Evolutionary conservation across 2,329 filamentous ascomycete species (phyloP).

Genomic region (Didymella pinodella): DNA sequence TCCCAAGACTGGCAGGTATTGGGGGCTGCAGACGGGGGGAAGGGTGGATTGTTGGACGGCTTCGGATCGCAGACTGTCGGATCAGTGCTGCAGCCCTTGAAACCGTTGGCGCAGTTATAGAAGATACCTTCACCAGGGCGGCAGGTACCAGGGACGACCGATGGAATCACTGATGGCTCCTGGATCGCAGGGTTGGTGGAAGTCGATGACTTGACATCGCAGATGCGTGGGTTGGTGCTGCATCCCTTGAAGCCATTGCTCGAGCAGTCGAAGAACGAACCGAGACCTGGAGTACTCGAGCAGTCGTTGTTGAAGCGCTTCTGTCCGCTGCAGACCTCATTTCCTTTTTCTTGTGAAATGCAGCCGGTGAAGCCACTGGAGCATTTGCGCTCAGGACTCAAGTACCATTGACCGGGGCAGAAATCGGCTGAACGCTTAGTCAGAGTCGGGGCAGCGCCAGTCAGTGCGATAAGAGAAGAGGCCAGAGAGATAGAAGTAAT

Average conservation of each 20-base stretch:
- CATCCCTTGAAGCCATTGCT: neutral
- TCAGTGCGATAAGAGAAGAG: neutral
- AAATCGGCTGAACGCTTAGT: neutral
- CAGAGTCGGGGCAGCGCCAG: neutral
- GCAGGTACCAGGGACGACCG: neutral
- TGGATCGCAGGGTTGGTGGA: neutral
- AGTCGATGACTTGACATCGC: neutral
- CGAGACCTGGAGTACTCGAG: neutral
- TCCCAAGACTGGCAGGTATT: neutral
- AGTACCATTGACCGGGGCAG: neutral
- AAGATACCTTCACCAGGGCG: neutral
- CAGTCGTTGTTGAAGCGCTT: conserved; percentile 3
- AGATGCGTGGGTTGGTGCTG: neutral
- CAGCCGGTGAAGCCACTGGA: conserved; percentile 5
- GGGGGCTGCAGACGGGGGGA: neutral
- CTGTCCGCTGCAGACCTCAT: neutral
- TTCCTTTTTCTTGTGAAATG: neutral
- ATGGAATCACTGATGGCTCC: neutral
- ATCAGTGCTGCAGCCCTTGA: neutral
- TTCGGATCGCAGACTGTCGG: neutral
- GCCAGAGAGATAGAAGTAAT: neutral
- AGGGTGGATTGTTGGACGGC: neutral
- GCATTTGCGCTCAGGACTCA: neutral
- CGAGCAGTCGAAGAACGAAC: conserved; percentile 3
- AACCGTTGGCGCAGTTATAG: neutral